phyloP scores from a whole-genome alignment of 148 eudicot species.

The Dianthus caryophyllus region DNA sequence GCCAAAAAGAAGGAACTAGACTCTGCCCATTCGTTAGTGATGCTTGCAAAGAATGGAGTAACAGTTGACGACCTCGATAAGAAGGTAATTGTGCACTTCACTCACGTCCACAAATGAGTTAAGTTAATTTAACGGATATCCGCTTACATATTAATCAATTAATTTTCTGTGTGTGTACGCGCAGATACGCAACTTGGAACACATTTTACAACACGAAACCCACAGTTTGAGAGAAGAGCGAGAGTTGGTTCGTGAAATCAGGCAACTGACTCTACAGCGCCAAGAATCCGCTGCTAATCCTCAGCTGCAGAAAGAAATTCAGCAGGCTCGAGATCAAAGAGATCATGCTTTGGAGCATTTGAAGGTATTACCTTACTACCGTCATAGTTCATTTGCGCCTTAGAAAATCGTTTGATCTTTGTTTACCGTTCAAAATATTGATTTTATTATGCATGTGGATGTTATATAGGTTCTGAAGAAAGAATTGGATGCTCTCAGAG shows the following conservation, averaged over 20 bases:
- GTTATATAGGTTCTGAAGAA: slow-evolving; percentile 55
- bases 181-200: slow-evolving; percentile 67
- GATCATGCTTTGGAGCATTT: slow-evolving; percentile 53
- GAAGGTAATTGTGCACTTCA: slow-evolving; percentile 38
- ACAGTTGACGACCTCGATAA: slow-evolving; percentile 61
- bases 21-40: slow-evolving; percentile 47
- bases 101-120: not conserved
- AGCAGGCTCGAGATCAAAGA: slow-evolving; percentile 61
- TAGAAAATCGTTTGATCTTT: too few species aligned
- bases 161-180: slow-evolving; percentile 4
- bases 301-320: slow-evolving; percentile 63
- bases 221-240: slow-evolving; percentile 66
- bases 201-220: slow-evolving; percentile 80
- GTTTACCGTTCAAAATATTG: not conserved
- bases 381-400: not conserved
- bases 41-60: slow-evolving; percentile 67
- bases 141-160: not conserved
- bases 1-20: slow-evolving; percentile 68
- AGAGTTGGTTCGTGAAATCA: slow-evolving; percentile 73
- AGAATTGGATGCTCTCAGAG: slow-evolving; percentile 57
- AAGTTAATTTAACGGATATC: not conserved
- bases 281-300: slow-evolving; percentile 53
- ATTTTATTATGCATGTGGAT: slow-evolving; percentile 2
- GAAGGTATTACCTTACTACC: slow-evolving; percentile 45
- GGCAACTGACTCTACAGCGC: slow-evolving; percentile 63